Percentiles rank a stretch among this genome's conserved stretches.
Evolutionary conservation across 2,329 filamentous ascomycete genomes (phyloP).

Genomic region (Teratosphaeria viscida): DNA sequence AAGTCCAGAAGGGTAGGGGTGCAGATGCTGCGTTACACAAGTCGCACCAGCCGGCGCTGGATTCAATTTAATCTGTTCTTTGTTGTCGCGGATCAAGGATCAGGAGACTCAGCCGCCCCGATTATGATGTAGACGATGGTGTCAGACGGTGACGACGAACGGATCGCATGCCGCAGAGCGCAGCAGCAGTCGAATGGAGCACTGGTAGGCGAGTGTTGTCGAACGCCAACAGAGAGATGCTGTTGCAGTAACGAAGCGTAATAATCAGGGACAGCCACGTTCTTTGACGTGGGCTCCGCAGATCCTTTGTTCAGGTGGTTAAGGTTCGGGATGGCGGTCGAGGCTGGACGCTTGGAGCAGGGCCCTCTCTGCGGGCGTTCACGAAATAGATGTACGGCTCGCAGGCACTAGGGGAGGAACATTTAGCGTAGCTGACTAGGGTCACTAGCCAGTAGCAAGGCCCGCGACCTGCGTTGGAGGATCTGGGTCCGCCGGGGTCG

Average conservation of each 20-base stretch:
- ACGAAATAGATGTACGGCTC: constrained; percentile 17
- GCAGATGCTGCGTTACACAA: constrained; percentile 37
- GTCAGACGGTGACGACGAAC: neutral
- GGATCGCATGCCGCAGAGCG: neutral
- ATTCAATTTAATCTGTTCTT: constrained; percentile 12
- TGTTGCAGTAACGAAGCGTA: neutral
- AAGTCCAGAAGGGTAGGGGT: constrained; percentile 36
- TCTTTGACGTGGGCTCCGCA: constrained; percentile 29
- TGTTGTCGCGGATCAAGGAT: constrained; percentile 27
- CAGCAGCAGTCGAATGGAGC: neutral
- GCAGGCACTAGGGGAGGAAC: constrained; percentile 9
- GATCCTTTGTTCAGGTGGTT: constrained; percentile 44
- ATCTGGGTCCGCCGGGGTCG: constrained; percentile 17
- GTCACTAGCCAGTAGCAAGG: constrained; percentile 14
- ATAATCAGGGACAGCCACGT: constrained; percentile 8
- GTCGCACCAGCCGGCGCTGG: constrained; percentile 22
- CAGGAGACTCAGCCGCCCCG: constrained; percentile 24
- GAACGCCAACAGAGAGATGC: neutral
- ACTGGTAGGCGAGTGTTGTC: neutral
- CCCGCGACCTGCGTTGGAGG: constrained; percentile 6
- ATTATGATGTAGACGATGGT: constrained; percentile 1
- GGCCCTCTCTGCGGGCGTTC: constrained; percentile 16
- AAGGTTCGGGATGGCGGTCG: constrained; percentile 37
- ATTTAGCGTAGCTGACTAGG: constrained; percentile 17
- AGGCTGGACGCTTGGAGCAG: constrained; percentile 34